Evolutionary conservation across 2,329 filamentous ascomycete species (phyloP), one percentile per base, ranked within the genome.

Genomic region (Microdochium paspali): DNA sequence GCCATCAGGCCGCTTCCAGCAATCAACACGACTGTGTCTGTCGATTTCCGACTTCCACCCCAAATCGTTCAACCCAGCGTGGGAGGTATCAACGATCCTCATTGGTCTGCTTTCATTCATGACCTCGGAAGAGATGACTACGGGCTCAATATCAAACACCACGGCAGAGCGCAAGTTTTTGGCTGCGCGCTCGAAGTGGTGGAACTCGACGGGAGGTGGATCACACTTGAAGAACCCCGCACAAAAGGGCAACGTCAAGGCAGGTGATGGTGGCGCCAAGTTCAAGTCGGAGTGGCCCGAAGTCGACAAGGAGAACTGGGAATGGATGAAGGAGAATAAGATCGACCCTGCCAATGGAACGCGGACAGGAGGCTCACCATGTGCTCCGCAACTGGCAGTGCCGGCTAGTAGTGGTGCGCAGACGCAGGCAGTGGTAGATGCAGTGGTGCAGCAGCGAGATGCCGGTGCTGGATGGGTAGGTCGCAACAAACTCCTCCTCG

Each of bases 91-190:
- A 47, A 98, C 93, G 1, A 98, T 98, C 54, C 73, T 98, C 15
- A 94, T 95, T 47, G 93, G 93, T 10, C 78, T 98, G 24, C 73
- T 97, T 52, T 94, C 87, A 32, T 98, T 98, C 68, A 98, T 98
- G 93, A 97, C 91, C 2, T 89, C 87, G 54, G 91, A 98, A 62
- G 93, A 98, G 71, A 96, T 97, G 86, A 98, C 93, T 0, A 97
- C 93, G 0, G 93, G 93, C 2, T 90, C 85, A 25, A 80, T 98
- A 25, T 84, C 84, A 5, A 87, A 84, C 18, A 85, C 80, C 0
- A 79, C 87, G 45, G 72, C 78, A 3, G 90, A 97, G 71, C 80
- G 91, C 51, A 85, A 81, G 63, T 78, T 84, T 58, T 80, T 90
- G 45, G 90, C 93, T 0, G 75, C 77, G 23, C 78, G 87, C 52